A percentile compares a stretch with the other conserved stretches of the same genome.
These are phyloP conservation scores for Brassica incana DNA, from an alignment of 345 rosid species.

Conservation along the genomic window DNA sequence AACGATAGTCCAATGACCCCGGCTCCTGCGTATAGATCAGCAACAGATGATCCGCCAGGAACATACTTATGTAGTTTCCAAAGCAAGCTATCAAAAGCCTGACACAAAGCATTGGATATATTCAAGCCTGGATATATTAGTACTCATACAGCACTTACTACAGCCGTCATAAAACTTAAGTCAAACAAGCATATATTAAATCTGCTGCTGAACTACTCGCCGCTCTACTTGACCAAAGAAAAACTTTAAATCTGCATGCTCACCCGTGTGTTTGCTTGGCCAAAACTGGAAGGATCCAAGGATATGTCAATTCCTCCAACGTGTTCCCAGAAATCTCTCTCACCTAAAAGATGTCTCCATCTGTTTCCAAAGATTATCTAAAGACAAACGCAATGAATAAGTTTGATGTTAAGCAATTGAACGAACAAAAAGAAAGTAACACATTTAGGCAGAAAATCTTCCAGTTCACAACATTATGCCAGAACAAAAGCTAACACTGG, in stretches of 20 bases:
- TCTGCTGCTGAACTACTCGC: background rate
- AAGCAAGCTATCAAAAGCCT: constrained; percentile 67
- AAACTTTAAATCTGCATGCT: constrained; percentile 7
- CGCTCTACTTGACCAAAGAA: background rate
- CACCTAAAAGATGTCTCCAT: constrained; percentile 96
- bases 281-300: constrained; percentile 90
- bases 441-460: constrained; percentile 4
- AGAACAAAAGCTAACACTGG: constrained; percentile 1
- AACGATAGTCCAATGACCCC: constrained; percentile 91
- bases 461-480: background rate
- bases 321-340: constrained; percentile 91
- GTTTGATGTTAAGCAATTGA: background rate
- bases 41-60: constrained; percentile 80
- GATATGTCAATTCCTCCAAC: constrained; percentile 92
- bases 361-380: constrained; percentile 92
- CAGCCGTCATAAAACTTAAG: background rate
- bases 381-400: background rate
- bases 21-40: constrained; percentile 97
- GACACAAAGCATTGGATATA: constrained; percentile 8
- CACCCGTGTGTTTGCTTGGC: constrained; percentile 92
- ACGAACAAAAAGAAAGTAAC: background rate
- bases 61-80: constrained; percentile 86
- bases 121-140: constrained; percentile 12
- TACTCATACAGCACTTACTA: background rate
- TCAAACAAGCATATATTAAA: background rate